These are phyloP conservation scores for Solanum ahanhuiri DNA, from an alignment of 257 asterid genomes.

Conservation along the genomic window DNA sequence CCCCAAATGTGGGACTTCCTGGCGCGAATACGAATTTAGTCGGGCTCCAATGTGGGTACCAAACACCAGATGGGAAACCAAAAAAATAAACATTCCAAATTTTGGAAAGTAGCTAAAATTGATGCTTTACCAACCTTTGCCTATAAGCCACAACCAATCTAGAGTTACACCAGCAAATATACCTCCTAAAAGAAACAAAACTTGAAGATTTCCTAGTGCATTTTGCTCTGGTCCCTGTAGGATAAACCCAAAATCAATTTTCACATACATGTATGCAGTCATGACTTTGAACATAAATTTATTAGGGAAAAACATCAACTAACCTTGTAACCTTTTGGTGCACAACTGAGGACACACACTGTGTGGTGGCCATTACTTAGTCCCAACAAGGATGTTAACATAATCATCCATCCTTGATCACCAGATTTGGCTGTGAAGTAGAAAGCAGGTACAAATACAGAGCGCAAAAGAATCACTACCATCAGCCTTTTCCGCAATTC, in stretches of 20 bases:
- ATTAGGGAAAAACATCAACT: neutral
- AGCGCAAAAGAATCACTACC: constrained; percentile 10
- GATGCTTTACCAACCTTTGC: constrained; percentile 33
- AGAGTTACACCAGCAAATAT: constrained; percentile 28
- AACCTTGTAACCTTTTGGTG: constrained; percentile 42
- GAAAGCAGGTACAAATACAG: constrained; percentile 26
- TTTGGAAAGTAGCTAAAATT: neutral
- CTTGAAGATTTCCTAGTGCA: constrained; percentile 28
- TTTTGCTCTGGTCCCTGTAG: constrained; percentile 36
- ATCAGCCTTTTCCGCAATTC: constrained; percentile 21
- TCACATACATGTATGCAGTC: neutral
- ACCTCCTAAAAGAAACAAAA: constrained; percentile 28
- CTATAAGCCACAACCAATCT: constrained; percentile 41
- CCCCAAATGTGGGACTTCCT: too few species aligned
- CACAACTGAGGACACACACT: constrained; percentile 32
- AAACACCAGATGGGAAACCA: too few species aligned
- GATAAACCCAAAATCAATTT: neutral
- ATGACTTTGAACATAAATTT: neutral
- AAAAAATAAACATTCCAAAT: neutral
- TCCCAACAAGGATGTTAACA: constrained; percentile 28
- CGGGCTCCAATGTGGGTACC: too few species aligned
- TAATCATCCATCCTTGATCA: constrained; percentile 42
- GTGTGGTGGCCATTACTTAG: constrained; percentile 31
- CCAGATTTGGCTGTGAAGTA: constrained; percentile 34
- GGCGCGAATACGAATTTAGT: too few species aligned